Evolutionary conservation across 495 filamentous ascomycete species (phyloP), one percentile per base, ranked within the genome.

Genomic region (Margaritispora aquatica): DNA sequence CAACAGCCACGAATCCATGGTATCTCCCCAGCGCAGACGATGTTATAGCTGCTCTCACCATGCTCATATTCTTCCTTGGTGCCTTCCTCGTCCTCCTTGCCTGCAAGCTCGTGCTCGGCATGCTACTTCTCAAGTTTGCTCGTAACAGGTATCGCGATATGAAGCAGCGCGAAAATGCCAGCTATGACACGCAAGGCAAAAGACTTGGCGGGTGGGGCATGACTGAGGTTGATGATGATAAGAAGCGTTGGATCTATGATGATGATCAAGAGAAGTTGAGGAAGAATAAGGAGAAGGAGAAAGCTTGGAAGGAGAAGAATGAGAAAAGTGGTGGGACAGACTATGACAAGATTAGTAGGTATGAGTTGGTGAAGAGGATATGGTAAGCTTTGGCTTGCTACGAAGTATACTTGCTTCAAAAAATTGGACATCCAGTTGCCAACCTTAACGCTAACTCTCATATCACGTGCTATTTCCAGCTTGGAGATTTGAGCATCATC

Each of bases 361-460:
- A 97, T 77, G 88, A 85, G 65, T 96, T 97, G 94, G 91, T 88
- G 5, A 96, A 96, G 77, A 78, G 92, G 72, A 96, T 96, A 68
- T 96, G 92, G 90, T 95, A 61, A 67, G n/a, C 19, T 61, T 17
- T 26, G 20, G 36, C 17, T n/a, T 44, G 8, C 19, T 8, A 2
- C 4, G 3, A 44, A n/a, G 17, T 7, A n/a, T n/a, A 17, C 29
- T 44, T 44, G 38, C 11, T 44, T 3, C 8, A 44, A 5, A 5
- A 34, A 34, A 34, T 13, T 34, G 13, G 29, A 34, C n/a, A n/a
- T n/a, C n/a, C n/a, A n/a, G n/a, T n/a, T n/a, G n/a, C n/a, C n/a
- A n/a, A n/a, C n/a, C n/a, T n/a, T n/a, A n/a, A n/a, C n/a, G n/a
- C n/a, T n/a, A n/a, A n/a, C n/a, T n/a, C n/a, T n/a, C n/a, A n/a